Base-by-base conservation (phyloP, 495 filamentous ascomycete species). In the Cercophora sp. region DNA sequence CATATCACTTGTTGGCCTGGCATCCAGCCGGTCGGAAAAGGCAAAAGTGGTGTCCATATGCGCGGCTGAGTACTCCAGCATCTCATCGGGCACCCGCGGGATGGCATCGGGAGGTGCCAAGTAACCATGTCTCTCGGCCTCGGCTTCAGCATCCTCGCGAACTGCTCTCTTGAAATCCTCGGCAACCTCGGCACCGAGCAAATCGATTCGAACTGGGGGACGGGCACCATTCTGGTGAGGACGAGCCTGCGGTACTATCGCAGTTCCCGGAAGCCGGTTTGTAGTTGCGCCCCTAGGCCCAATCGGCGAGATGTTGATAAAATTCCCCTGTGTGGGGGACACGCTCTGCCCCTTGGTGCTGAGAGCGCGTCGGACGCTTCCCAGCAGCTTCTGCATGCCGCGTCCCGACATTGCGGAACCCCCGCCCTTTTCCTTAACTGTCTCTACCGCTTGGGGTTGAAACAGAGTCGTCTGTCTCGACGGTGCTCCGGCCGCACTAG, bases 301-400 rank as follows among this genome's bases (percentile, higher is more conserved):
- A 49, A 79, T 69, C 11, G 75, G 75, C 25, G 73, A 72, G 23
- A 80, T 75, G 49, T 75, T 70, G 56, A 74, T 70, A 40, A 71
- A 72, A 35, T 63, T 67, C n/a, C 64, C 72, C 27, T 78, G 76
- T 1, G 70, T 72, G 3, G 71, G 70, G 8, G 74, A 72, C 61
- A 57, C 68, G 59, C 56, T 79, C 68, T 64, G 69, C 5, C 68
- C 75, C 27, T 82, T 86, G 34, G 80, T 88, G 58, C 91, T 88
- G 42, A 96, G 66, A n/a, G 85, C 92, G 29, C 92, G 87, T 36
- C 88, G 85, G 27, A 97, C 88, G 54, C 86, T 90, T 0, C 91
- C 91, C 39, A 98, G 76, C 2, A 97, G 74, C 56, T 83, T 93
- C 66, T 84, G 89, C 75, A 97, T 85, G 1, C 89, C 87, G 40